A percentile compares a stretch with the other conserved stretches of the same genome.
These are phyloP conservation scores for Ambrosiella xylebori DNA, from an alignment of 2,329 filamentous ascomycete genomes.

Conservation along the genomic window DNA sequence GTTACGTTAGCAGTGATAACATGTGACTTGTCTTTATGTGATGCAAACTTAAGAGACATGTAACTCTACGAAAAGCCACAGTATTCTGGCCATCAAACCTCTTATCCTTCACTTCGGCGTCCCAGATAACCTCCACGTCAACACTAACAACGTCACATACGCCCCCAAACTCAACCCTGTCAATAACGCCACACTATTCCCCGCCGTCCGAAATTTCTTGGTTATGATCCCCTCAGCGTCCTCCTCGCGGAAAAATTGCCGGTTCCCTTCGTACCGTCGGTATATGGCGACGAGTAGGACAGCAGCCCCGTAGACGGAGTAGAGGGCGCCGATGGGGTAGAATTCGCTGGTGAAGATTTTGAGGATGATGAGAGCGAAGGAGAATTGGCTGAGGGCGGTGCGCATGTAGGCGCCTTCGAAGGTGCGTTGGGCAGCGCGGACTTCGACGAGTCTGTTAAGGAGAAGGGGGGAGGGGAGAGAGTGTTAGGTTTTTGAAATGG, in stretches of 20 bases:
- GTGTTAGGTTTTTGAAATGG: neutral
- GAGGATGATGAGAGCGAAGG: conserved; percentile 81
- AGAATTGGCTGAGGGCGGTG: conserved; percentile 86
- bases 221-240: conserved; percentile 22
- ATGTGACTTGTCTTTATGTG: neutral
- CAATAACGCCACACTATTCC: conserved; percentile 43
- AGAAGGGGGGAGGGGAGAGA: neutral
- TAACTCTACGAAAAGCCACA: neutral
- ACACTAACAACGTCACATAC: conserved; percentile 37
- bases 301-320: conserved; percentile 77
- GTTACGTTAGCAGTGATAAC: too few relatives aligned
- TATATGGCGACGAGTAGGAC: conserved; percentile 72
- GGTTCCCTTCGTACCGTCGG: conserved; percentile 77
- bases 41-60: neutral
- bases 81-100: neutral
- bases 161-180: conserved; percentile 38
- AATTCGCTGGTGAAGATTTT: conserved; percentile 97
- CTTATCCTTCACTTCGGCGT: neutral
- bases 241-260: conserved; percentile 61
- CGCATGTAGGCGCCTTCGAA: conserved; percentile 96
- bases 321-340: conserved; percentile 90
- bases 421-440: conserved; percentile 84
- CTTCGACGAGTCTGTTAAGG: conserved; percentile 55
- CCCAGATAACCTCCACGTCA: conserved; percentile 28
- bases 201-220: conserved; percentile 44